Evolutionary conservation across 23 red algal genomes (phyloP).

Genomic region (Gracilariopsis chorda): DNA sequence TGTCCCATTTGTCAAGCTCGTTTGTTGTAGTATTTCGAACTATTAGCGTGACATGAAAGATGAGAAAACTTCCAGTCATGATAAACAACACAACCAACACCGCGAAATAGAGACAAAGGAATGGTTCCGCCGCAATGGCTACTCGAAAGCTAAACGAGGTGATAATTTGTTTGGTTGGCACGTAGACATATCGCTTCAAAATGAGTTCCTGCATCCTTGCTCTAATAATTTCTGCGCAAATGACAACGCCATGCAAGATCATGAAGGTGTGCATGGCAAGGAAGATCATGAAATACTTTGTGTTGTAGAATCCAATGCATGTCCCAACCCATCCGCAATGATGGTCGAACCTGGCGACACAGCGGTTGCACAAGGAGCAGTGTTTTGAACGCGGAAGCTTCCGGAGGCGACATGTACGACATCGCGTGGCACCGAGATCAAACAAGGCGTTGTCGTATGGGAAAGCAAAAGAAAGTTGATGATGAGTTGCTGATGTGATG

Average conservation of each 20-base stretch:
- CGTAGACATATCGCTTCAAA: slow-evolving; percentile 12
- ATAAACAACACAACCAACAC: slow-evolving; percentile 13
- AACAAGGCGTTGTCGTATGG: slow-evolving; percentile 40
- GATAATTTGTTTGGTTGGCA: slow-evolving; percentile 5
- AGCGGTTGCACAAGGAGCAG: slow-evolving; percentile 42
- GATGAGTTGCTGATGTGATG: neutral
- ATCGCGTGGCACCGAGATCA: neutral
- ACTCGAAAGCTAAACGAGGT: slow-evolving; percentile 13
- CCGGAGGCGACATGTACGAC: slow-evolving; percentile 38
- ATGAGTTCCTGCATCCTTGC: slow-evolving; percentile 24
- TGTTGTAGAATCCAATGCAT: slow-evolving; percentile 81
- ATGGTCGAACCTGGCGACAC: slow-evolving; percentile 84
- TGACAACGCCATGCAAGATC: slow-evolving; percentile 33
- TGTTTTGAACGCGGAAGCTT: slow-evolving; percentile 74
- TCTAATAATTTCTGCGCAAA: slow-evolving; percentile 39
- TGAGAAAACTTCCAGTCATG: slow-evolving; percentile 25
- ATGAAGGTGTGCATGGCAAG: slow-evolving; percentile 63
- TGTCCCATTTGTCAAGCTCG: slow-evolving; percentile 33
- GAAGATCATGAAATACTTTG: slow-evolving; percentile 69
- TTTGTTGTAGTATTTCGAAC: slow-evolving; percentile 58
- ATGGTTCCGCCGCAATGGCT: slow-evolving; percentile 39
- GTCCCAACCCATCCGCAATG: slow-evolving; percentile 92
- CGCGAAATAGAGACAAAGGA: slow-evolving; percentile 5
- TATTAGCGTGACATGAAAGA: slow-evolving; percentile 46
- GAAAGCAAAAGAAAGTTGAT: neutral